Base-by-base conservation (phyloP, 225 moss, liverwort and hornwort species). In the Marchantia paleacea region DNA sequence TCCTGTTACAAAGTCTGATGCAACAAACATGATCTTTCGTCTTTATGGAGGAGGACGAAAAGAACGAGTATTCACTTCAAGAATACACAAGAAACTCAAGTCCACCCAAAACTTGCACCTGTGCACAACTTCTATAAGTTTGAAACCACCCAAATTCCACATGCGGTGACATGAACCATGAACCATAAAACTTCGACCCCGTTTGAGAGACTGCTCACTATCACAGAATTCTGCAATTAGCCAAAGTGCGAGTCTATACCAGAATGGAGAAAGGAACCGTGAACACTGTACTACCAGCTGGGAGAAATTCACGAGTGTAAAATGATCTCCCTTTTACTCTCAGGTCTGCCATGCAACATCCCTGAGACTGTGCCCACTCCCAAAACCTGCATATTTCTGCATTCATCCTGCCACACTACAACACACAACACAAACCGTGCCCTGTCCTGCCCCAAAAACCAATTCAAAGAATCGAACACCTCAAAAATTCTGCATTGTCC, bases 201-300 rank as follows among this genome's bases (percentile, higher is more conserved):
- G 24, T 20, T 24, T 64, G 9, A 10, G 39, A 70, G 2, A 30
- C 28, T 70, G 31, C n/a, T 64, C 9, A 20, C 10, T 64, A 12
- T 15, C 30, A 30, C 29, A 70, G 69, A 70, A 30, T 6, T 70
- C 69, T 70, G 39, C 69, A 70, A 20, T 12, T 22, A 70, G 30
- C 14, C 14, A 70, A 70, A 66, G 66, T 66, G n/a, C 66, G 69
- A 70, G 69, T 12, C 2, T 12, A 30, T 39, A 70, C 69, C 69
- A 70, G 69, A 30, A 47, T 39, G 69, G 69, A 70, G 69, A 70
- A 70, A 70, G 69, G 31, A 28, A 70, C 69, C 20, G 28, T 30
- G 39, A 70, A 70, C 47, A 70, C 69, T 30, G 69, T 11, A 20
- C 14, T 70, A 70, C 69, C 69, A 70, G 69, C 69, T 70, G 69